Base-by-base conservation (phyloP, 306 rosid genomes). In the Trifolium fragiferum region DNA sequence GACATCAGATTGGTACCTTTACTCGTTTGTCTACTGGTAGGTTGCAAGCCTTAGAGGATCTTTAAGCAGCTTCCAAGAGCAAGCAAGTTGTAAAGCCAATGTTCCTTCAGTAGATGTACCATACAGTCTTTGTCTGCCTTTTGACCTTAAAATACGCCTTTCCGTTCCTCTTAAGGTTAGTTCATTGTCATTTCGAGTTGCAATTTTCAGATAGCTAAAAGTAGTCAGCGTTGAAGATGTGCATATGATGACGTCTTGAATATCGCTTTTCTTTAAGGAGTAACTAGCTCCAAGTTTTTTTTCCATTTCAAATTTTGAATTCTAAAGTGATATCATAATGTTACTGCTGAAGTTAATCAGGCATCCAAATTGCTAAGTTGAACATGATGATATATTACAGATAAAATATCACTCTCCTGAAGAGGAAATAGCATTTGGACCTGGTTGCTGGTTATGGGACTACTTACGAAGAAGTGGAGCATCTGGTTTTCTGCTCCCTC, bases 391-490 rank as follows among this genome's bases (percentile, higher is more conserved):
- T 65, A 69, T 66, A 70, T 46, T 73, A 43, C 69, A 94, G 99
- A 90, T 92, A 68, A 92, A 78, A 70, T 94, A 92, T 76, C 99
- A 94, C 82, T 80, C 85, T 55, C 90, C 98, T 21, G 96, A 94
- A 81, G 99, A 94, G 82, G 97, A 94, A 90, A 94, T 94, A 88
- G 96, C 99, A 59, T 90, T 83, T 76, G 99, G 99, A 75, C 99
- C 99, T 49, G 89, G 86, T 81, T 94, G 99, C 88, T 94, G 97
- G 99, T 82, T 94, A 80, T 94, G 97, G 99, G 99, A 94, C 84
- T 94, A 90, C 80, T 78, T 94, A 76, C 86, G 99, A 87, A 89
- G 99, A 83, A 92, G 98, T 18, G 98, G 98, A 82, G 99, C 99
- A 66, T 94, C 96, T 74, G 99, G 99, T 59, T 94, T 94, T 87